phyloP scores from a whole-genome alignment of 768 basidiomycete species.

The Tulasnella sp. region DNA sequence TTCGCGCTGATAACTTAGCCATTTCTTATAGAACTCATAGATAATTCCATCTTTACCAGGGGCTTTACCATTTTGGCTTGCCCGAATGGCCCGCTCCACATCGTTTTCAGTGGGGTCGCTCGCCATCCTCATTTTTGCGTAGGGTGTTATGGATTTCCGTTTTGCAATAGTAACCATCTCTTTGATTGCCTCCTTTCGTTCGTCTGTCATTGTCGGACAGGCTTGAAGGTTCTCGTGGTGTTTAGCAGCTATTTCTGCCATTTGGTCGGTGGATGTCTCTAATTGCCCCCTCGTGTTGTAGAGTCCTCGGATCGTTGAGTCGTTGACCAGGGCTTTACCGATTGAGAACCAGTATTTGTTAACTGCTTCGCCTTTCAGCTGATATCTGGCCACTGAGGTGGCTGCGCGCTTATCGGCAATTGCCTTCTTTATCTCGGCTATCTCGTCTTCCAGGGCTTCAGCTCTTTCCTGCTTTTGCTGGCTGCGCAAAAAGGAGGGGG shows the following conservation, averaged over 20 bases:
- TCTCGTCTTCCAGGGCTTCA: background rate
- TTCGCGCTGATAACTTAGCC: background rate
- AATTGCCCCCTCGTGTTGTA: background rate
- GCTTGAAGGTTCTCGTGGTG: background rate
- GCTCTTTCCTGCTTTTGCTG: background rate
- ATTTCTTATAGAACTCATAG: conserved; percentile 4
- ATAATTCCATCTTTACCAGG: background rate
- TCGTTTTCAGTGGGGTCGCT: background rate
- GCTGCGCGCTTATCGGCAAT: background rate
- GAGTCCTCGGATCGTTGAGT: background rate
- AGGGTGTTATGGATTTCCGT: background rate
- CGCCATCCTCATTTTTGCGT: background rate
- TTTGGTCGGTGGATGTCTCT: background rate
- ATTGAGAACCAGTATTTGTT: conserved; percentile 7
- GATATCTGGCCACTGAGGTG: conserved; percentile 1
- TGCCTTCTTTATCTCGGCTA: background rate
- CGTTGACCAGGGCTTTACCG: background rate
- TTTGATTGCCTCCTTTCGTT: background rate
- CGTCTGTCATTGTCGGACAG: background rate
- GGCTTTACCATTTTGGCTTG: background rate
- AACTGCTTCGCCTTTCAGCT: conserved; percentile 1
- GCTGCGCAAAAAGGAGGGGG: background rate
- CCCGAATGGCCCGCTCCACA: background rate
- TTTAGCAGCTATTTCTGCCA: background rate
- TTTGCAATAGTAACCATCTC: background rate